A percentile compares a stretch with the other conserved stretches of the same genome.
Conservation (phyloP, 306 rosid genomes). For the Cercis canadensis region DNA sequence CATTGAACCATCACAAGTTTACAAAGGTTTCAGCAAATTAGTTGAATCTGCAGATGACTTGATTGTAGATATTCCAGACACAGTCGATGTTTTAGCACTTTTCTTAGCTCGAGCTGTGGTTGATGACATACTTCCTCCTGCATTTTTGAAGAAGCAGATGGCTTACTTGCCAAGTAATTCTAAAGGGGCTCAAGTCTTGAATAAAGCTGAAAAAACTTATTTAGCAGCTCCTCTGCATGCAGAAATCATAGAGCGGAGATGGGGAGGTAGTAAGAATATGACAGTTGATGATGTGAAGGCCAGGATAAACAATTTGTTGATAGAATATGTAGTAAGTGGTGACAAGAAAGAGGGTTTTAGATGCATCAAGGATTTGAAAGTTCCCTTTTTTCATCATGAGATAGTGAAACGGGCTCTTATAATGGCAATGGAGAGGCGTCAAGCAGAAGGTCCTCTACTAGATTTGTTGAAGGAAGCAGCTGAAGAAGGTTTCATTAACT, state of each 20-base stretch:
- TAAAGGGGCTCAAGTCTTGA: slow-evolving; percentile 63
- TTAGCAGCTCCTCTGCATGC: slow-evolving; percentile 73
- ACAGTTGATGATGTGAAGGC: slow-evolving; percentile 71
- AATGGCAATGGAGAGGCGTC: slow-evolving; percentile 75
- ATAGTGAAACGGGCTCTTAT: slow-evolving; percentile 70
- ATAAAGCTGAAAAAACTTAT: slow-evolving; percentile 68
- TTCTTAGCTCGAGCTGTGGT: slow-evolving; percentile 80
- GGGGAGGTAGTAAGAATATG: slow-evolving; percentile 74
- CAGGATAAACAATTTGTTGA: slow-evolving; percentile 62
- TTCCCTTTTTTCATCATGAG: slow-evolving; percentile 75
- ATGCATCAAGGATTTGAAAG: slow-evolving; percentile 74
- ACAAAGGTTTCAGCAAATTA: slow-evolving; percentile 72
- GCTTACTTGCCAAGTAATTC: slow-evolving; percentile 48
- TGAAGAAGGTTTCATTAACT: slow-evolving; percentile 72
- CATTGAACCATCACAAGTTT: slow-evolving; percentile 63
- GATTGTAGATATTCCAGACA: slow-evolving; percentile 74
- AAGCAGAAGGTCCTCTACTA: slow-evolving; percentile 63
- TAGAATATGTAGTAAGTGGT: slow-evolving; percentile 68
- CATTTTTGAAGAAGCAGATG: slow-evolving; percentile 64
- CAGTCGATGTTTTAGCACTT: slow-evolving; percentile 70
- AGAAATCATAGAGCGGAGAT: slow-evolving; percentile 60
- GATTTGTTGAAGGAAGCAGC: slow-evolving; percentile 67
- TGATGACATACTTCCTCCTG: slow-evolving; percentile 82
- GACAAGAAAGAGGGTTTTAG: slow-evolving; percentile 77
- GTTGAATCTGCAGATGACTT: slow-evolving; percentile 72